Percentiles rank a stretch among this genome's conserved stretches.
These are phyloP conservation scores for Trichophyton rubrum DNA, from an alignment of 2,329 filamentous ascomycete genomes.

Conservation along the genomic window DNA sequence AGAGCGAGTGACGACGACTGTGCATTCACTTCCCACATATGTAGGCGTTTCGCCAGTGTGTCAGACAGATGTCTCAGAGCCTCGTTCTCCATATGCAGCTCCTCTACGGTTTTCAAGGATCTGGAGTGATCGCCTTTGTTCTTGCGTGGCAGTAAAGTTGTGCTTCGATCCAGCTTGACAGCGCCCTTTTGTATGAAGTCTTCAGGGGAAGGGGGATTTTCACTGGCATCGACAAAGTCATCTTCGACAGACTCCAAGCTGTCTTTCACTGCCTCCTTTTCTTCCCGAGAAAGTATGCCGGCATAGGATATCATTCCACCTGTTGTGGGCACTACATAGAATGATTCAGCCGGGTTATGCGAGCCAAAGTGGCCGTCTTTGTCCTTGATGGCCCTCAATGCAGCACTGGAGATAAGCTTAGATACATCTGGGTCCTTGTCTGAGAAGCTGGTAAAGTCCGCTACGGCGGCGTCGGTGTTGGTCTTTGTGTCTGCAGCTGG, in stretches of 20 bases:
- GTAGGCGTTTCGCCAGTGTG: conserved; percentile 72
- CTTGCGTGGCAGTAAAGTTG: not conserved
- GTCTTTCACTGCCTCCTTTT: conserved; percentile 32
- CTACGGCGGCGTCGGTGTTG: conserved; percentile 27
- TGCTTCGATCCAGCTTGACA: conserved; percentile 20
- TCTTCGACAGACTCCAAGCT: conserved; percentile 58
- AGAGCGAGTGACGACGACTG: conserved; percentile 78
- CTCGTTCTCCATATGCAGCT: conserved; percentile 77
- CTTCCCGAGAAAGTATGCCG: conserved; percentile 56
- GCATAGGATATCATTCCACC: conserved; percentile 90
- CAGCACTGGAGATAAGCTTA: conserved; percentile 73
- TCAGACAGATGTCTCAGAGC: conserved; percentile 76
- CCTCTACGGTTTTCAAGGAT: conserved; percentile 60
- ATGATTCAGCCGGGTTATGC: conserved; percentile 55
- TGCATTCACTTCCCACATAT: conserved; percentile 83
- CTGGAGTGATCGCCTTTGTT: conserved; percentile 16
- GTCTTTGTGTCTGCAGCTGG: conserved; percentile 26
- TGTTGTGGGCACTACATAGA: conserved; percentile 87
- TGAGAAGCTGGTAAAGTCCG: conserved; percentile 27
- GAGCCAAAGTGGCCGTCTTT: conserved; percentile 47
- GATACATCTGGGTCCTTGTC: conserved; percentile 59
- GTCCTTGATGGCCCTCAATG: conserved; percentile 63
- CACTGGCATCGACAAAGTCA: conserved; percentile 79
- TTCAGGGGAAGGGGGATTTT: conserved; percentile 45
- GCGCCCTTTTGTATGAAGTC: conserved; percentile 11